Evolutionary conservation across 1,284 basidiomycete genomes (phyloP), one percentile per base, ranked within the genome.

Genomic region (Ganoderma lucidum): DNA sequence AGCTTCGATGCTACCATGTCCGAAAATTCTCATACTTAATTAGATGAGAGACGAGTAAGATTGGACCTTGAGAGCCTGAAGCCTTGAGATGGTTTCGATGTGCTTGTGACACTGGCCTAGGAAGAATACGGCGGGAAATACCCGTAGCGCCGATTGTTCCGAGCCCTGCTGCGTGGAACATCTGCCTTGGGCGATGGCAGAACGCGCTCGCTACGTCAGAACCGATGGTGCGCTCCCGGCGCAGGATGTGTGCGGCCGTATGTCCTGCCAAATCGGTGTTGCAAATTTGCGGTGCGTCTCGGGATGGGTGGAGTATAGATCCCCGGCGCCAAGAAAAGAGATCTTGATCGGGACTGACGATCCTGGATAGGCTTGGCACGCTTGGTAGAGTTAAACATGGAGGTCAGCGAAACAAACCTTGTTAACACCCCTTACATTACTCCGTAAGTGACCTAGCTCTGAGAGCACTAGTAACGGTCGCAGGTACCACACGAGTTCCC

Each of bases 311-410:
- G 56, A 41, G 39, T 12, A 59, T 63, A 65, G 64, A 65, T 65
- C 68, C 68, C 68, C 42, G 61, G 64, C 60, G 68, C 68, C 61
- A 69, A 65, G 60, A 12, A 19, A 53, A 23, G n/a, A 65, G 68
- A 69, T 69, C 68, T 62, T 30, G 68, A 69, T 69, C 68, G 60
- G 48, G 42, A 15, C 62, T 15, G 45, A 39, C 42, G 53, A 65
- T 69, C 59, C 35, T 28, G 8, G 35, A 59, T 44, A 45, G 32
- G 51, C 68, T 65, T 65, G 68, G 68, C 67, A 56, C 48, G 51
- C 68, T 68, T 59, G 63, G 53, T 56, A 56, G 30, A 66, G 60
- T 62, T 62, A 42, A 61, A 66, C 45, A 62, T 48, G 61, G 60
- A 12, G 23, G 41, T 62, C 39, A 66, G 58, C 42, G 39, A n/a